Base-by-base conservation (phyloP, 2,329 filamentous ascomycete species). In the Blastomyces emzantsi region DNA sequence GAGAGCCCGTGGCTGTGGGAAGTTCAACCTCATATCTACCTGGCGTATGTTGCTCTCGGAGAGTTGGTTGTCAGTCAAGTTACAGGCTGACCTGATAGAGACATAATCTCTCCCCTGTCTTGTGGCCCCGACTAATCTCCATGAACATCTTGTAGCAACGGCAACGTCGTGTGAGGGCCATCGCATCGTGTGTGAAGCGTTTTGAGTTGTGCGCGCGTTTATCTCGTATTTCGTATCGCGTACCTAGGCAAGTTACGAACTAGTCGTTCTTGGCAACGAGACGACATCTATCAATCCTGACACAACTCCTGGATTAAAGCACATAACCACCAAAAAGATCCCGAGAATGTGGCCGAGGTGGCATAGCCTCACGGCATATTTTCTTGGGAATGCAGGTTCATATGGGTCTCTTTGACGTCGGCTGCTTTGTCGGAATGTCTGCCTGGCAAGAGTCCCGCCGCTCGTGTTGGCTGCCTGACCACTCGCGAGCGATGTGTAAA, bases 201-300 rank as follows among this genome's bases (percentile, higher is more conserved):
- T 36, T 36, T 36, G 33, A 9, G 33, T 36, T 5, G 33, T 36
- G 33, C 33, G 7, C 22, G 49, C 49, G 30, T 36, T 55, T 55
- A 47, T 30, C 30, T 33, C 52, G 52, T 56, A 36, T 39, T 56
- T 56, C 52, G 52, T 56, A 56, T 56, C 28, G 28, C 52, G 51
- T 54, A 54, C 30, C 5, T 41, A 30, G 3, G 28, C 3, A 33
- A 33, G 30, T 33, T 3, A 3, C 30, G 30, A 33, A 33, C 4
- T 4, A 4, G 30, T 43, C 41, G 8, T 43, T 19, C 41, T 43
- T 43, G 41, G 41, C 33, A 7, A 33, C 30, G 30, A 1, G 30
- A 7, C 30, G 30, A 33, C 30, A 5, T 33, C 30, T 1, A 4
- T 33, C 30, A 4, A n/a, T n/a, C n/a, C n/a, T n/a, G n/a, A n/a